Base-by-base conservation (phyloP, 352 stramenopile species). In the Achlya hypogyna region DNA sequence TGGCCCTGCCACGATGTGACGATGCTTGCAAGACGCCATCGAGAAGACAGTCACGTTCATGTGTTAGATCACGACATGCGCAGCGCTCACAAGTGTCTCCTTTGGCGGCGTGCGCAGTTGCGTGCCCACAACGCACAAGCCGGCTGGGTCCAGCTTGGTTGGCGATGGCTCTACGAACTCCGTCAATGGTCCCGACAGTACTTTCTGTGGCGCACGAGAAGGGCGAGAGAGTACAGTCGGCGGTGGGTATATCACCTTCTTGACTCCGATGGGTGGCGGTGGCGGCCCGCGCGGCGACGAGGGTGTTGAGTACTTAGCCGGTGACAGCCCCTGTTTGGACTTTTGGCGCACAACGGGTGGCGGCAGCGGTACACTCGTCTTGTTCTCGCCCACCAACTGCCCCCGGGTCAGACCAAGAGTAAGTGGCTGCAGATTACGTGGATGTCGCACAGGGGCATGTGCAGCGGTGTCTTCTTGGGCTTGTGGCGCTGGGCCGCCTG, bases 401-500 rank as follows among this genome's bases (percentile, higher is more conserved):
- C 45, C 12, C n/a, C n/a, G n/a, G n/a, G n/a, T n/a, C n/a, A n/a
- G n/a, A n/a, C n/a, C n/a, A n/a, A n/a, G n/a, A n/a, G n/a, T n/a
- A n/a, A n/a, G n/a, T n/a, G n/a, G n/a, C 53, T 62, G 27, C 16
- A 14, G 53, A 12, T 43, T 1, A 64, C 54, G 23, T 52, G 54
- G 38, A 64, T 64, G 27, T 64, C 32, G 28, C 38, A 64, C 22
- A 45, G 54, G 16, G 54, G 54, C 23, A 64, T 6, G n/a, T 49
- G 22, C 54, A 64, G 5, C 34, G 54, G 20, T n/a, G 22, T 51
- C 27, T 64, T 64, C 35, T 52, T 51, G 12, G 45, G 9, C 22
- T 64, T 64, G 54, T 64, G 47, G 27, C 40, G 35, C 27, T 52
- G 31, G 32, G 54, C 54, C 5, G 31, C 25, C 52, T 64, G 54